Evolutionary conservation across 441 rosid genomes (phyloP).

Genomic region (Arabidopsis hybrid): DNA sequence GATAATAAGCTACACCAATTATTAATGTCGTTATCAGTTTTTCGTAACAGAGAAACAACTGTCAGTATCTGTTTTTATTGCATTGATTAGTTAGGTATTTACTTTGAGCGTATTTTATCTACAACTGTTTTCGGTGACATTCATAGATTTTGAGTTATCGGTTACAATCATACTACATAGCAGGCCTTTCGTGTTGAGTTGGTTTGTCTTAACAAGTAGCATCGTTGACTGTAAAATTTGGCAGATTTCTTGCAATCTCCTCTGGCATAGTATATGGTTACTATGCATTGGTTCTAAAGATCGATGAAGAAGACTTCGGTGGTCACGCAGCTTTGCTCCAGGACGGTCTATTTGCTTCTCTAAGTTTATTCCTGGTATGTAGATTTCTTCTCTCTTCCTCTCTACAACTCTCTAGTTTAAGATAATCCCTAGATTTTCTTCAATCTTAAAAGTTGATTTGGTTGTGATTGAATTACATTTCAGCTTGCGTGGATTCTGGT

Average conservation of each 20-base stretch:
- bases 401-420: not conserved
- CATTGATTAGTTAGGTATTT: no score
- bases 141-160: not conserved
- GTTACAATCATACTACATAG: conserved; percentile 11
- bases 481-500: conserved; percentile 95
- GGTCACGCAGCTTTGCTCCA: conserved; percentile 96
- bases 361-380: conserved; percentile 82
- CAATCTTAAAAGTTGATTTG: not conserved
- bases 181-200: not conserved
- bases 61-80: not conserved
- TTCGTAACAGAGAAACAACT: not conserved
- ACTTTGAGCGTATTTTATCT: no score
- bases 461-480: conserved; percentile 16
- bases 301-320: conserved; percentile 96
- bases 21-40: not conserved
- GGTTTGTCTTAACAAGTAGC: conserved; percentile 1
- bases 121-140: no score
- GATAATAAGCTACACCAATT: not conserved
- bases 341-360: conserved; percentile 91
- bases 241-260: conserved; percentile 81
- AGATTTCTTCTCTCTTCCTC: not conserved
- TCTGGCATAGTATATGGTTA: conserved; percentile 84
- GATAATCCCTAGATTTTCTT: not conserved
- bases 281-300: conserved; percentile 83
- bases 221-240: conserved; percentile 7